Base-by-base conservation (phyloP, 2,329 filamentous ascomycete species). In the Biscogniauxia marginata region DNA sequence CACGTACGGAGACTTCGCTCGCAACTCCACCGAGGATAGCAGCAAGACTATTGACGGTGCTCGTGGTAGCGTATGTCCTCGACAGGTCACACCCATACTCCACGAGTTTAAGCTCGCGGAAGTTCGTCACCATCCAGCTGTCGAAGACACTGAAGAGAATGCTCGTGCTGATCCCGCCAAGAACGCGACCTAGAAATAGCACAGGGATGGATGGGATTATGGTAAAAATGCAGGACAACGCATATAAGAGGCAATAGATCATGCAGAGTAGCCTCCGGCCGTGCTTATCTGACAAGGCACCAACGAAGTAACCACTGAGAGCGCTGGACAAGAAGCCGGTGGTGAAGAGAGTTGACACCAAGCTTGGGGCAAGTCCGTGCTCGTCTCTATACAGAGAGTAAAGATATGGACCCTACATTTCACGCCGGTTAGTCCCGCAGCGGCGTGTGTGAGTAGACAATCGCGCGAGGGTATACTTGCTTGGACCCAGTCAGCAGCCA, bases 41-140 rank as follows among this genome's bases (percentile, higher is more conserved):
- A 16, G 83, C 78, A 13, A 83, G 69, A 49, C 80, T 79, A 68
- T 82, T 86, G 56, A 83, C 63, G 2, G 76, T 79, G 3, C 78
- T 78, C 71, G 82, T 79, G 23, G 75, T 71, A 4, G 79, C 81
- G 65, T 83, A 84, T 20, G 85, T 76, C 24, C 73, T 70, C 16
- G 67, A 66, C 19, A 70, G 49, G 43, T 69, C 65, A 44, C 67
- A 70, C 7, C 67, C 68, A 19, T 64, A n/a, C 7, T 64, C 59
- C 53, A 77, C 77, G 24, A 86, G 72, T 44, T 75, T 75, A 7
- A 73, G 67, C 7, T 74, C 72, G 7, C 68, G 69, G n/a, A 77
- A 85, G 63, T 86, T 82, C 48, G 80, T 76, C 23, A 85, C 79
- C 74, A 86, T 79, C 83, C 83, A 85, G 47, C 80, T 79, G 61